Conservation (phyloP, 2,329 filamentous ascomycete genomes). For the Hypocreales sp. region DNA sequence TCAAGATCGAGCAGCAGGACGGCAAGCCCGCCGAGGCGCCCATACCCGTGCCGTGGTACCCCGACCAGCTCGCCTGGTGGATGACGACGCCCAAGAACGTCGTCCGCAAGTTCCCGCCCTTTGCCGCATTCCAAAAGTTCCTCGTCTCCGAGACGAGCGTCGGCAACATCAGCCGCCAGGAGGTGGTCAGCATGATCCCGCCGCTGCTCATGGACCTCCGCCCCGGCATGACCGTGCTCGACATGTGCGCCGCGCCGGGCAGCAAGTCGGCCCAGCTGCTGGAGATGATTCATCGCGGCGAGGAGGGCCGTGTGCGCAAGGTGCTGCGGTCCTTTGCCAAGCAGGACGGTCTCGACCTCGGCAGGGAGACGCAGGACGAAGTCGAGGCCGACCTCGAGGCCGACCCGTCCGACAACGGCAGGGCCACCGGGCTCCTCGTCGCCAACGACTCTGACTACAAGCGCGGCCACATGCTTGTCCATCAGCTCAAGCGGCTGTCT, state of each 20-base stretch:
- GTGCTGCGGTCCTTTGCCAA: slow-evolving; percentile 48
- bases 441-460: slow-evolving; percentile 97
- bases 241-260: slow-evolving; percentile 91
- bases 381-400: slow-evolving; percentile 36
- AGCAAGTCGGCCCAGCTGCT: slow-evolving; percentile 94
- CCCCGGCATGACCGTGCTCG: slow-evolving; percentile 83
- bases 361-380: slow-evolving; percentile 29
- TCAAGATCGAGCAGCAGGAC: slow-evolving; percentile 67
- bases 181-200: slow-evolving; percentile 98
- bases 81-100: slow-evolving; percentile 98
- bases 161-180: slow-evolving; percentile 93
- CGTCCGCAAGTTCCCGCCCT: slow-evolving; percentile 82
- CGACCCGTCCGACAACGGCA: slow-evolving; percentile 59
- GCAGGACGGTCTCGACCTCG: slow-evolving; percentile 40
- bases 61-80: slow-evolving; percentile 86
- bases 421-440: slow-evolving; percentile 80
- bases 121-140: slow-evolving; percentile 93
- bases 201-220: slow-evolving; percentile 82
- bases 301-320: slow-evolving; percentile 71
- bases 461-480: slow-evolving; percentile 90
- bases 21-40: slow-evolving; percentile 72
- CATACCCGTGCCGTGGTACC: slow-evolving; percentile 76
- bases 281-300: slow-evolving; percentile 84
- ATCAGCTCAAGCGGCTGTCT: slow-evolving; percentile 92
- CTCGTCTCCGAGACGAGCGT: slow-evolving; percentile 93